Evolutionary conservation across 1,139 yeast species (phyloP), one percentile per base, ranked within the genome.

Genomic region (Pichia sp.): DNA sequence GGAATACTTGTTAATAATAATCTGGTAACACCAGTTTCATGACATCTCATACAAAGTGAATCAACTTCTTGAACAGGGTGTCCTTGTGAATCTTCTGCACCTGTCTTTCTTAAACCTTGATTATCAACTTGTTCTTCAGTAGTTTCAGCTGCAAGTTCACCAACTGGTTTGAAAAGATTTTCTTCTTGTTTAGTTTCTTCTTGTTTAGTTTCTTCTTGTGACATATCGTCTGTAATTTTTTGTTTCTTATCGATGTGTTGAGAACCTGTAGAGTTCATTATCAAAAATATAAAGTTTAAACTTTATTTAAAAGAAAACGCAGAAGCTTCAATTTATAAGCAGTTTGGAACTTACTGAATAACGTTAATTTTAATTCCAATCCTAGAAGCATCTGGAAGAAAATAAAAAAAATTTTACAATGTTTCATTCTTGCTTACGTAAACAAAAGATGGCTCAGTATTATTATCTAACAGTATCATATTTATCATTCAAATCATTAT

Each of bases 1-100:
- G 99, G 99, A 58, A 94, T 94, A 52, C 81, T 74, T 16, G 99
- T 92, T 61, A 94, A 72, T 46, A 94, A 72, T 66, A 94, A 66
- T 58, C 95, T 73, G 16, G 98, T 92, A 44, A 73, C 73, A 52
- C 99, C 99, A 51, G 80, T 76, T 58, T 90, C 71, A 56, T 83
- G 88, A 68, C 99, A 94, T 70, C 88, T 87, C 96, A 94, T 90
- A 71, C 99, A 94, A 46, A 90, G 70, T 20, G 97, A 88, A 64
- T 90, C 94, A 55, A 94, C 79, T 65, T 92, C 97, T 66, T 89
- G 97, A 20, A 92, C 95, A 7, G 96, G 95, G 59, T 88, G 95
- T n/a, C 96, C 97, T 63, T 80, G 82, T n/a, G 85, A 83, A 64
- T 87, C 96, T 11, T 71, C 70, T 23, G 89, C 85, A 25, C 86